Evolutionary conservation across 1,284 basidiomycete genomes (phyloP).

Genomic region (Microbotryum saponariae): DNA sequence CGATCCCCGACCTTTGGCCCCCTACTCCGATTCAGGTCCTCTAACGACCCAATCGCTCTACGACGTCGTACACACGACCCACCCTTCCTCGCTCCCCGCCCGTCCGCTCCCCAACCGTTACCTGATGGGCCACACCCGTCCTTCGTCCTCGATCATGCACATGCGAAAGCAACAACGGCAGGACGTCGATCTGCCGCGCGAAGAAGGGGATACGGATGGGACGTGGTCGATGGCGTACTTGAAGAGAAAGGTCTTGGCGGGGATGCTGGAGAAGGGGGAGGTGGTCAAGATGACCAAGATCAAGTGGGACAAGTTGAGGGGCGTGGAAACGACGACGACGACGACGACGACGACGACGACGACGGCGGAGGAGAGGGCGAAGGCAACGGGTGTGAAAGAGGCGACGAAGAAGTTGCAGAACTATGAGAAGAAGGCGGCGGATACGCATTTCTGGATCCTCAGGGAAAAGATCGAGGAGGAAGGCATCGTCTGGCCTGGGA

Average conservation of each 20-base stretch:
- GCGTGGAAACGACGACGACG: too few relatives aligned
- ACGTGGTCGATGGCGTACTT: constrained; percentile 11
- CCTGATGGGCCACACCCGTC: constrained; percentile 1
- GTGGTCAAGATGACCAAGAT: constrained; percentile 10
- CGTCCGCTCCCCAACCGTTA: constrained; percentile 1
- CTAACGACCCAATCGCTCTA: constrained; percentile 8
- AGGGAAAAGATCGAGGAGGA: too few relatives aligned
- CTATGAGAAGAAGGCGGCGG: too few relatives aligned
- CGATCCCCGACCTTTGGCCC: too few relatives aligned
- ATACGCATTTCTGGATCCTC: too few relatives aligned
- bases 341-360: too few relatives aligned
- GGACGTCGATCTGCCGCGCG: neutral
- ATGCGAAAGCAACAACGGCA: neutral
- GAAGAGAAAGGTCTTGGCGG: constrained; percentile 8
- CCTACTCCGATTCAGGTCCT: neutral
- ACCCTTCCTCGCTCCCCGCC: constrained; percentile 2
- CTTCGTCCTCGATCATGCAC: neutral
- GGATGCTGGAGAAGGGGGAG: constrained; percentile 5
- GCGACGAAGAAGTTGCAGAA: too few relatives aligned
- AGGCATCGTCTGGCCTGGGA: too few relatives aligned
- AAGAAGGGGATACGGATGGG: neutral
- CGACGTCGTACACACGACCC: constrained; percentile 5
- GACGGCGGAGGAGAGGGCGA: too few relatives aligned
- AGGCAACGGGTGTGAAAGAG: too few relatives aligned
- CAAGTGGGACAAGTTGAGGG: neutral